Conservation (phyloP, 2,329 filamentous ascomycete species). For the Scolecobasidium constrictum region DNA sequence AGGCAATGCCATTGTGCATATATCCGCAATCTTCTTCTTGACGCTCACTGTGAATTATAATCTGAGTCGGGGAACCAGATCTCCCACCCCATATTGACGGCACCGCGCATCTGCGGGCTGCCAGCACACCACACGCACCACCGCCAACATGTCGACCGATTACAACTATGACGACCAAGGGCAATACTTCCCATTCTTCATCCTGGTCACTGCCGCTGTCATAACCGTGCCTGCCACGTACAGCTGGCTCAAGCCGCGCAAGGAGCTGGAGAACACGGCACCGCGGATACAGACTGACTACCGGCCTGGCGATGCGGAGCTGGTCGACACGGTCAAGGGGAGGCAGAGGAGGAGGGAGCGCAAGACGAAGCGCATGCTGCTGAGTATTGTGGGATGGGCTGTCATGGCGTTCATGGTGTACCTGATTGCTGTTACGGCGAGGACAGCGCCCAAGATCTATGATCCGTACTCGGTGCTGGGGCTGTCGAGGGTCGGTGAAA, state of each 20-base stretch:
- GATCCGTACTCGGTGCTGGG: slow-evolving; percentile 94
- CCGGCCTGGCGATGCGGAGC: slow-evolving; percentile 68
- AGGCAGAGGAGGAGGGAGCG: slow-evolving; percentile 85
- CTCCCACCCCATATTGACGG: not conserved
- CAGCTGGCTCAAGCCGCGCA: slow-evolving; percentile 69
- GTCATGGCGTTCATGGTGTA: slow-evolving; percentile 87
- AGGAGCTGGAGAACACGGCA: slow-evolving; percentile 69
- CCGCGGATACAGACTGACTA: slow-evolving; percentile 74
- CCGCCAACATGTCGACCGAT: slow-evolving; percentile 68
- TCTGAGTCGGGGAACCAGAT: not conserved
- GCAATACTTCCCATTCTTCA: slow-evolving; percentile 98
- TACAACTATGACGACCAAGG: slow-evolving; percentile 98
- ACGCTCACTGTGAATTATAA: not conserved
- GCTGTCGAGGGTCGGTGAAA: slow-evolving; percentile 57
- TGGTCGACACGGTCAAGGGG: slow-evolving; percentile 71
- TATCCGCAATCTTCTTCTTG: not conserved
- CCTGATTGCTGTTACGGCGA: slow-evolving; percentile 70
- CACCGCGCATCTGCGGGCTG: too few species aligned
- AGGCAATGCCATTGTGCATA: not conserved
- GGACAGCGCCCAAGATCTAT: slow-evolving; percentile 68
- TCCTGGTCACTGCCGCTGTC: slow-evolving; percentile 79
- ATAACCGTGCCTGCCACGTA: slow-evolving; percentile 87
- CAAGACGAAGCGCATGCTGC: slow-evolving; percentile 71
- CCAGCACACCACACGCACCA: slow-evolving; percentile 40
- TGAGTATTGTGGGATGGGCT: slow-evolving; percentile 67